Conservation (phyloP, 2,329 filamentous ascomycete genomes). For the Colletotrichum karsti region DNA sequence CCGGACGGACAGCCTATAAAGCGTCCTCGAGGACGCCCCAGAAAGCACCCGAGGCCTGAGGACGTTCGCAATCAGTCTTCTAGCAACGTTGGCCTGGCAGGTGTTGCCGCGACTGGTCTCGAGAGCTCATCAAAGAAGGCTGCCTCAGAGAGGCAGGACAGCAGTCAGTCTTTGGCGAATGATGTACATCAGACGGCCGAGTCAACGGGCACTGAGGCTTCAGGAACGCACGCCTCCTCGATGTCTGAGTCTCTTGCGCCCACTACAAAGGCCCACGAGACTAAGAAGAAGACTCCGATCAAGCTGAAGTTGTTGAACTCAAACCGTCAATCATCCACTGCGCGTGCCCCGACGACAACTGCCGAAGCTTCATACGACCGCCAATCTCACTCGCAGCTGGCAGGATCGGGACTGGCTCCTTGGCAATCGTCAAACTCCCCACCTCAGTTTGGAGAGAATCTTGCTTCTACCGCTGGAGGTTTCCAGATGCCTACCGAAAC, state of each 20-base stretch:
- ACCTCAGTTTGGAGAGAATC: no score
- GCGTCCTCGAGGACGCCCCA: conserved; percentile 18
- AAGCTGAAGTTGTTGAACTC: not conserved
- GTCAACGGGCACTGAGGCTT: not conserved
- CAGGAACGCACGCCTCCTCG: not conserved
- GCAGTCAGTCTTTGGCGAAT: not conserved
- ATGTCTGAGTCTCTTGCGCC: not conserved
- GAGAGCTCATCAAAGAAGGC: not conserved
- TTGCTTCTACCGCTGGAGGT: no score
- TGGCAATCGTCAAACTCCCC: no score
- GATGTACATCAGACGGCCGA: not conserved
- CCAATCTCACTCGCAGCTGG: no score
- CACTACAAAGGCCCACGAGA: not conserved
- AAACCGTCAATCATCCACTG: not conserved
- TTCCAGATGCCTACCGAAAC: no score
- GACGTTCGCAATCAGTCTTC: not conserved
- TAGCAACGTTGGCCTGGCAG: no score
- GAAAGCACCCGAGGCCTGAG: conserved; percentile 13
- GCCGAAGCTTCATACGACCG: no score
- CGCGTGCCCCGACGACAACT: not conserved
- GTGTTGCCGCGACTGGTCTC: not conserved
- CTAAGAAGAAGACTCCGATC: not conserved
- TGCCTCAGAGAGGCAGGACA: not conserved
- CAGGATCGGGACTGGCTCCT: not conserved
- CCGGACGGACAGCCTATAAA: conserved; percentile 9